Evolutionary conservation across 805 yeast species (phyloP), one percentile per base, ranked within the genome.

Genomic region (Yamadazyma paraphyllophila): DNA sequence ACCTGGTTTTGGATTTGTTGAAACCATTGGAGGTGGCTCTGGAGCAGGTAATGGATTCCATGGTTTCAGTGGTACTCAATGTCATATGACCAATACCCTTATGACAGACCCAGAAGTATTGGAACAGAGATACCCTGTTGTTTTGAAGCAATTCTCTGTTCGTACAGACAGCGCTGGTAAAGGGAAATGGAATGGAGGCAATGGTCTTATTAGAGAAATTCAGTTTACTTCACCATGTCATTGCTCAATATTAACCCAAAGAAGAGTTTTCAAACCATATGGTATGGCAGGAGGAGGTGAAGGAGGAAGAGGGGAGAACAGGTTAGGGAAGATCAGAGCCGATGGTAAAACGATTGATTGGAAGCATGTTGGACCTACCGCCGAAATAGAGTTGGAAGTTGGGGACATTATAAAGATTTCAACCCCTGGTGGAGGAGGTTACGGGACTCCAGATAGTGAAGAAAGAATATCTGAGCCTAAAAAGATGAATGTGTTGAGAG

Each of bases 341-440:
- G 50, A 54, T 38, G 58, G 55, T 11, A 31, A 31, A 17, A 47
- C 51, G n/a, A 49, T 57, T 13, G 54, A 56, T 32, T 57, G 61
- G 61, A 57, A 51, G 24, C 48, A 51, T 17, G 32, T 76, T 29
- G 80, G 74, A 49, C 70, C 88, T 16, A 90, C 91, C 5, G 95
- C 94, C 15, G 85, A 84, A 62, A 51, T 85, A 2, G 57, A 68
- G 9, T 73, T 81, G 44, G 54, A 66, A 12, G 61, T 74, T 4
- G 94, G 94, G 2, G 96, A 88, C 55, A 70, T 86, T 41, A 61
- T 88, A 31, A 62, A 82, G 7, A 80, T 88, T 31, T 62, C 70
- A 54, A 87, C 96, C 0, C 96, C 96, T 2, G 96, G 96, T 36
- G 96, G 94, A 27, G 96, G 94, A 36, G 96, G 90, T 0, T 87